Conservation (phyloP, 106 monocot genomes). For the Cymbidium sinense region DNA sequence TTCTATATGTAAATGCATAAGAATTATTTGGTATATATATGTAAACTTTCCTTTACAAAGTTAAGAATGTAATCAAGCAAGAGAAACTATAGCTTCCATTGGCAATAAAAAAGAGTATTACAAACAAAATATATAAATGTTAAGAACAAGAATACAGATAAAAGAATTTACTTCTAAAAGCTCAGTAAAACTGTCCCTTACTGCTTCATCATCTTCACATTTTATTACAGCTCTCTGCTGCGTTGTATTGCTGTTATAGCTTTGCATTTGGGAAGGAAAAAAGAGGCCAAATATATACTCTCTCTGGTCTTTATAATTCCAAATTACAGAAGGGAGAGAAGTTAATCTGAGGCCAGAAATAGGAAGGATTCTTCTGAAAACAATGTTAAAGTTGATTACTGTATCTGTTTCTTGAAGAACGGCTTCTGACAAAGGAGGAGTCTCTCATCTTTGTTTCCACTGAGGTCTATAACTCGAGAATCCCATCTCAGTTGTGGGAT, state of each 20-base stretch:
- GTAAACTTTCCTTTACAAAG: no score
- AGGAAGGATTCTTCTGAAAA: no score
- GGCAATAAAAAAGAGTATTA: neutral
- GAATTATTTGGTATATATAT: no score
- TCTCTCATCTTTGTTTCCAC: conserved; percentile 49
- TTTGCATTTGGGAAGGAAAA: neutral
- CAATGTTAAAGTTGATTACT: conserved; percentile 1
- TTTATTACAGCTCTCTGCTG: neutral
- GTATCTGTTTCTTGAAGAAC: conserved; percentile 58
- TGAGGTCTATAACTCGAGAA: conserved; percentile 42
- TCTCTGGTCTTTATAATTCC: no score
- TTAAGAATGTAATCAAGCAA: neutral
- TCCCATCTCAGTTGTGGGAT: conserved; percentile 69
- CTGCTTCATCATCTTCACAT: neutral
- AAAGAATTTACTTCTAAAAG: neutral
- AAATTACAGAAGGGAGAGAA: neutral
- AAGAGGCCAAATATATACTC: no score
- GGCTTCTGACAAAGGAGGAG: conserved; percentile 80
- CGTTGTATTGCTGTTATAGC: conserved; percentile 1
- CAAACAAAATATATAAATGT: neutral
- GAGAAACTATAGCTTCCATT: neutral
- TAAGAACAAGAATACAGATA: neutral
- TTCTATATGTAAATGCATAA: no score
- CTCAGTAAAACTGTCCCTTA: neutral
- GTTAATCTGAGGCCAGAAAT: neutral